Conservation (phyloP, 441 rosid species). For the Populus hybrid region DNA sequence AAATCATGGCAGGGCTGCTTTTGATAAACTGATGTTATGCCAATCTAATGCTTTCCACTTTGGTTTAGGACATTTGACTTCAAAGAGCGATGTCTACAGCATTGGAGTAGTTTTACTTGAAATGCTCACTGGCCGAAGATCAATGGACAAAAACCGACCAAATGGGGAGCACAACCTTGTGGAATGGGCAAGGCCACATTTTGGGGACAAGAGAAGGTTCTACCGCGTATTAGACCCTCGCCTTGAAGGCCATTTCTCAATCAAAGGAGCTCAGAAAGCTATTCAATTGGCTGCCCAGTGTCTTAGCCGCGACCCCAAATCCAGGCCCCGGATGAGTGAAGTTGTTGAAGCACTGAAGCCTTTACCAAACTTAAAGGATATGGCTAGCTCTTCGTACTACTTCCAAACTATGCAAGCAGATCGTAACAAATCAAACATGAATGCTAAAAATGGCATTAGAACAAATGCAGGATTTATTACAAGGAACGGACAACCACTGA, state of each 20-base stretch:
- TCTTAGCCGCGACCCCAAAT: constrained; percentile 33
- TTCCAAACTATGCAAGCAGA: constrained; percentile 42
- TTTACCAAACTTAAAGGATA: constrained; percentile 41
- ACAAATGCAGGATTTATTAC: constrained; percentile 28
- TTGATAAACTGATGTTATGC: no score
- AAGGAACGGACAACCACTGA: constrained; percentile 34
- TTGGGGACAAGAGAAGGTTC: constrained; percentile 33
- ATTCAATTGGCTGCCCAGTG: constrained; percentile 33
- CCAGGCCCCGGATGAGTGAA: constrained; percentile 42
- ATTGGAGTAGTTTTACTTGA: constrained; percentile 50
- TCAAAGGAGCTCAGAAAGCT: constrained; percentile 39
- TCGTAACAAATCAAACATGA: constrained; percentile 28
- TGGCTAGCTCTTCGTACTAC: constrained; percentile 48
- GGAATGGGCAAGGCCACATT: constrained; percentile 40
- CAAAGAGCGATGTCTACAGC: constrained; percentile 50
- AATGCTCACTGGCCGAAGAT: constrained; percentile 46
- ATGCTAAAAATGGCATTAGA: constrained; percentile 31
- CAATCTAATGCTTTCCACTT: background rate
- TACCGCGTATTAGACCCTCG: constrained; percentile 35
- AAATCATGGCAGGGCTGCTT: no score
- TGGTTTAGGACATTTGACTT: constrained; percentile 43
- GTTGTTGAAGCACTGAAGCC: constrained; percentile 39
- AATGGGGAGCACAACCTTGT: constrained; percentile 43
- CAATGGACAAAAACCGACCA: constrained; percentile 37
- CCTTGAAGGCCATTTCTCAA: constrained; percentile 38